Evolutionary conservation across 1,284 basidiomycete genomes (phyloP).

Genomic region (Trichosporon coremiiforme): DNA sequence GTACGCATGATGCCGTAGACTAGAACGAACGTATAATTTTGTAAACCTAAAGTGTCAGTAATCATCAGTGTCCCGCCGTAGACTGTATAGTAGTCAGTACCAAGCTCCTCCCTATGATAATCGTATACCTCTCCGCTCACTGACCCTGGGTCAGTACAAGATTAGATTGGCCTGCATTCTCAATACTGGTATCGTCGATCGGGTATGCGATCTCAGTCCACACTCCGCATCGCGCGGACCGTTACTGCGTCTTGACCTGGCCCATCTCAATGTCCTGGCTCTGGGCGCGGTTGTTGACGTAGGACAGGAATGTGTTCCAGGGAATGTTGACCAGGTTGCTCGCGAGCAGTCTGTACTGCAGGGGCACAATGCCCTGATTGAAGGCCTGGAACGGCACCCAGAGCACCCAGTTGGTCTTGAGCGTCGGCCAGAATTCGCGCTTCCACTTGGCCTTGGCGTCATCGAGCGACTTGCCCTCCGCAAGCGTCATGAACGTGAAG

Average conservation of each 20-base stretch:
- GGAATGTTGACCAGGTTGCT: conserved; percentile 58
- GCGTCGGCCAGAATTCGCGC: conserved; percentile 48
- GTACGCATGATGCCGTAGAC: background rate
- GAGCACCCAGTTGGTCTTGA: conserved; percentile 54
- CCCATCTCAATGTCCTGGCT: conserved; percentile 24
- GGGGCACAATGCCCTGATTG: conserved; percentile 55
- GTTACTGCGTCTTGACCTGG: conserved; percentile 61
- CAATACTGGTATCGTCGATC: background rate
- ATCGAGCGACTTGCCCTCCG: conserved; percentile 56
- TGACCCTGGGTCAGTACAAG: background rate
- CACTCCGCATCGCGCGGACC: conserved; percentile 50
- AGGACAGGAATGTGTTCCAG: conserved; percentile 58
- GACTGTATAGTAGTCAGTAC: conserved; percentile 23
- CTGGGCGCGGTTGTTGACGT: conserved; percentile 50
- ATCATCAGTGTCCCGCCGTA: background rate
- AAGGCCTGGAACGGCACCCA: conserved; percentile 57
- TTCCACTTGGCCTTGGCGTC: conserved; percentile 55
- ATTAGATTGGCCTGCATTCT: background rate
- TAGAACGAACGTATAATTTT: background rate
- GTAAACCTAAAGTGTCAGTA: background rate
- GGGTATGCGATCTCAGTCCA: background rate
- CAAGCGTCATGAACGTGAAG: conserved; percentile 57
- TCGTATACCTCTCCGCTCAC: background rate
- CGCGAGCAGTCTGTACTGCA: conserved; percentile 56
- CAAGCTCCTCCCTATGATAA: background rate